A percentile compares a stretch with the other conserved stretches of the same genome.
These are phyloP conservation scores for Musa beccarii DNA, from an alignment of 176 grass and related monocot species.

Conservation along the genomic window DNA sequence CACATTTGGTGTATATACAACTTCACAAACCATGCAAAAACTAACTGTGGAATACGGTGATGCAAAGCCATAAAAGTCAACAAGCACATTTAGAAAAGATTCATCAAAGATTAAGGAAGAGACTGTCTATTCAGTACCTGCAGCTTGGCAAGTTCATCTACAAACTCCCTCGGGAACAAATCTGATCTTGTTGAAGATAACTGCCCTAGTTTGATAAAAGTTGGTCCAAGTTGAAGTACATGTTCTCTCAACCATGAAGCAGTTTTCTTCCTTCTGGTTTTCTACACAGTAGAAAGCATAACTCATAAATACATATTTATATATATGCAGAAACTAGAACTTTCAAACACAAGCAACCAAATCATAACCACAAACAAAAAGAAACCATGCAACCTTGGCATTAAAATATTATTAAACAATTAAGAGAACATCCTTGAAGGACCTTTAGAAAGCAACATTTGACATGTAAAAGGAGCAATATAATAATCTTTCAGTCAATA, in stretches of 20 bases:
- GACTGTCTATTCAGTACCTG: slow-evolving; percentile 42
- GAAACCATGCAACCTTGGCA: neutral
- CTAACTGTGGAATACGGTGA: neutral
- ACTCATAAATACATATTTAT: neutral
- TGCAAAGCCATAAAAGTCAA: neutral
- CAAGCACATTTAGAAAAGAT: neutral
- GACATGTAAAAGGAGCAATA: too few relatives aligned
- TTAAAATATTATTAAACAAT: too few relatives aligned
- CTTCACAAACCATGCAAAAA: neutral
- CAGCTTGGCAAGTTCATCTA: slow-evolving; percentile 93
- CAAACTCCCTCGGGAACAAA: slow-evolving; percentile 85
- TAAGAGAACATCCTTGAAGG: too few relatives aligned
- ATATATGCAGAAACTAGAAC: neutral
- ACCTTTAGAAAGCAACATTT: too few relatives aligned
- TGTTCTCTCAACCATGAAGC: slow-evolving; percentile 91
- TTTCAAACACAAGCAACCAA: neutral
- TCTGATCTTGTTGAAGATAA: slow-evolving; percentile 95
- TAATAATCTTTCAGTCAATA: too few relatives aligned
- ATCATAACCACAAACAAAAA: neutral
- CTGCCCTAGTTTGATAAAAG: slow-evolving; percentile 96
- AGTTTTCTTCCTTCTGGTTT: slow-evolving; percentile 63
- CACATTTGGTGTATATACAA: neutral
- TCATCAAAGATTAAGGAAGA: neutral
- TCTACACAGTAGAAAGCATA: slow-evolving; percentile 34
- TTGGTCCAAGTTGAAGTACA: slow-evolving; percentile 89